These are phyloP conservation scores for Phycomyces blakesleeanus DNA, from an alignment of 192 early-diverging fungal species.

Conservation along the genomic window DNA sequence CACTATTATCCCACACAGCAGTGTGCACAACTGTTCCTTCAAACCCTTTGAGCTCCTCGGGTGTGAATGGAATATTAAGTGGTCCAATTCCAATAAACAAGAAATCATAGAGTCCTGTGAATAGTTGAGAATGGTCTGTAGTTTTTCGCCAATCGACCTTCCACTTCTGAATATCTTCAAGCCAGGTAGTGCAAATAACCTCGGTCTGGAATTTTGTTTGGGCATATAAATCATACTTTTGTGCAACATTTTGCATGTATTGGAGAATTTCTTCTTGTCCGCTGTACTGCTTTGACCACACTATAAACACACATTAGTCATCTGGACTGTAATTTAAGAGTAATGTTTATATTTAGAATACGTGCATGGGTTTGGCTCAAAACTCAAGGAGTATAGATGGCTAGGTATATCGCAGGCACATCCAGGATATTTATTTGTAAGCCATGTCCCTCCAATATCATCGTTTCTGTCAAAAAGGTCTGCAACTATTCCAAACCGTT, in stretches of 20 bases:
- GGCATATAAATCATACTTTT: constrained; percentile 35
- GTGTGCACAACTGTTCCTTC: constrained; percentile 51
- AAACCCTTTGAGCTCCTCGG: constrained; percentile 46
- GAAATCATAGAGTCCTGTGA: constrained; percentile 8
- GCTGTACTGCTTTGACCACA: constrained; percentile 35
- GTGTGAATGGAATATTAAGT: constrained; percentile 43
- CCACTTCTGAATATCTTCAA: constrained; percentile 36
- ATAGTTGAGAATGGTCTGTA: background rate
- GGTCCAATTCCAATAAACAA: constrained; percentile 46
- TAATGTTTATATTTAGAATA: background rate
- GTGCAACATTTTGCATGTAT: constrained; percentile 32
- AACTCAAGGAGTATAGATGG: constrained; percentile 34
- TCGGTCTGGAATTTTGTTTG: constrained; percentile 39
- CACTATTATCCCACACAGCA: constrained; percentile 46
- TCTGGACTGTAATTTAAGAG: background rate
- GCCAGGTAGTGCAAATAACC: constrained; percentile 32
- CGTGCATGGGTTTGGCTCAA: constrained; percentile 34
- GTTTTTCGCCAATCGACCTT: constrained; percentile 14
- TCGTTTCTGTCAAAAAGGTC: constrained; percentile 43
- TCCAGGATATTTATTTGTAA: constrained; percentile 40
- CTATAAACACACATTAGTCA: background rate
- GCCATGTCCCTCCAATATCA: constrained; percentile 52
- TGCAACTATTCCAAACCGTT: constrained; percentile 38
- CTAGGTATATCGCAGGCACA: constrained; percentile 36
- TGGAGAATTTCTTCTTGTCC: constrained; percentile 40